Conservation (phyloP, 2,329 filamentous ascomycete species). For the Verticillium tricorpus region DNA sequence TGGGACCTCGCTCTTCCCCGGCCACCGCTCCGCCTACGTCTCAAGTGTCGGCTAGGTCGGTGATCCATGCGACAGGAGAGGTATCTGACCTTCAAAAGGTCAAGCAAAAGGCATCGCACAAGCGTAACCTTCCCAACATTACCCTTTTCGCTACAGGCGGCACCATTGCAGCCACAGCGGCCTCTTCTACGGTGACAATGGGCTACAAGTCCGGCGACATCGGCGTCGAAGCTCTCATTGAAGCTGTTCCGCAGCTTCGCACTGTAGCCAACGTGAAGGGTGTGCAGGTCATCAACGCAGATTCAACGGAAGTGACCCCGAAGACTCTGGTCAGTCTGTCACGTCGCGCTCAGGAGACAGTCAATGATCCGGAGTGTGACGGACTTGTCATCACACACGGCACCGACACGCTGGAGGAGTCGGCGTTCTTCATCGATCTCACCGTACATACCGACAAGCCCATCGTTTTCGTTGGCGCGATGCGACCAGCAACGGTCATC, state of each 20-base stretch:
- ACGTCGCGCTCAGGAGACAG: constrained; percentile 41
- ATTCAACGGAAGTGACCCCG: constrained; percentile 42
- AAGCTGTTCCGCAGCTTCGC: constrained; percentile 49
- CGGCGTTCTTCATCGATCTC: constrained; percentile 58
- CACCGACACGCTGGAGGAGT: constrained; percentile 61
- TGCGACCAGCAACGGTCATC: constrained; percentile 59
- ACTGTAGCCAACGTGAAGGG: constrained; percentile 51
- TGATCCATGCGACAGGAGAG: not conserved
- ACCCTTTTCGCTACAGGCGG: constrained; percentile 55
- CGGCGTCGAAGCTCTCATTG: constrained; percentile 45
- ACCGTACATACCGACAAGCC: constrained; percentile 54
- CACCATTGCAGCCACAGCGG: constrained; percentile 51
- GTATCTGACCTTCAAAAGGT: not conserved
- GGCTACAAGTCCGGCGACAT: constrained; percentile 38
- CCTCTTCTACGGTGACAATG: constrained; percentile 40
- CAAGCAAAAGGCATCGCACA: constrained; percentile 15
- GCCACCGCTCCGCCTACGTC: not conserved
- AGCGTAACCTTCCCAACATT: constrained; percentile 47
- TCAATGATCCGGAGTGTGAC: constrained; percentile 34
- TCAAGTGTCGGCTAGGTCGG: not conserved
- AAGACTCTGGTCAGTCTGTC: constrained; percentile 43
- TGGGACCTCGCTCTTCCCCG: not conserved
- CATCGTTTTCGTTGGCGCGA: constrained; percentile 56
- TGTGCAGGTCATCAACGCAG: constrained; percentile 46
- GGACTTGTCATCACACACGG: constrained; percentile 60